phyloP scores from a whole-genome alignment of 164 flowering plant genomes.

The Sedum album region DNA sequence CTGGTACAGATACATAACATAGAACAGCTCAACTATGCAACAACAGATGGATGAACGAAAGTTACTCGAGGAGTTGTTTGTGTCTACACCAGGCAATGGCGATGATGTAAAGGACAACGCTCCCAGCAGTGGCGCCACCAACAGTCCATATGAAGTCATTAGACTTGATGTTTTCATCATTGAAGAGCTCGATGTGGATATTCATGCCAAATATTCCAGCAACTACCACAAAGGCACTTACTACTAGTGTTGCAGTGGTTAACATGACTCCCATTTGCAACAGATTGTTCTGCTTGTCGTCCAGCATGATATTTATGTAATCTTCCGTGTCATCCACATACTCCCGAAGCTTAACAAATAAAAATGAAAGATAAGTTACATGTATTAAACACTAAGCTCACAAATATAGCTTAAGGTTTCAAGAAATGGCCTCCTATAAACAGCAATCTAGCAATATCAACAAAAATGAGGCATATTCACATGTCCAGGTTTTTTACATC shows the following conservation, averaged over 20 bases:
- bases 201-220: constrained; percentile 9
- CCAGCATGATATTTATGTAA: constrained; percentile 38
- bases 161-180: constrained; percentile 20
- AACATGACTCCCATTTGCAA: constrained; percentile 41
- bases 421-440: neutral
- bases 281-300: constrained; percentile 43
- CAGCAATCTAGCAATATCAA: neutral
- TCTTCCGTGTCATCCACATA: constrained; percentile 47
- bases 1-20: too few species aligned
- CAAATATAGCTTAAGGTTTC: neutral
- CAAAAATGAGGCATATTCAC: neutral
- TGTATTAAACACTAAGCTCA: neutral
- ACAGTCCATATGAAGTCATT: constrained; percentile 35
- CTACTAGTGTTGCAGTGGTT: constrained; percentile 25
- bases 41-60: neutral
- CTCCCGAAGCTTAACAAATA: constrained; percentile 25
- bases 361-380: neutral
- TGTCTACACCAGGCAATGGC: constrained; percentile 89
- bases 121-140: constrained; percentile 39
- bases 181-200: constrained; percentile 1
- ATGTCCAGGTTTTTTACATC: neutral
- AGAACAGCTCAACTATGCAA: too few species aligned
- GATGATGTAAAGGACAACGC: constrained; percentile 47
- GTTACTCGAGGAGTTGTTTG: constrained; percentile 69
- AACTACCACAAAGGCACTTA: constrained; percentile 18